Base-by-base conservation (phyloP, 805 yeast species). In the Wickerhamomyces kurtzmanii region DNA sequence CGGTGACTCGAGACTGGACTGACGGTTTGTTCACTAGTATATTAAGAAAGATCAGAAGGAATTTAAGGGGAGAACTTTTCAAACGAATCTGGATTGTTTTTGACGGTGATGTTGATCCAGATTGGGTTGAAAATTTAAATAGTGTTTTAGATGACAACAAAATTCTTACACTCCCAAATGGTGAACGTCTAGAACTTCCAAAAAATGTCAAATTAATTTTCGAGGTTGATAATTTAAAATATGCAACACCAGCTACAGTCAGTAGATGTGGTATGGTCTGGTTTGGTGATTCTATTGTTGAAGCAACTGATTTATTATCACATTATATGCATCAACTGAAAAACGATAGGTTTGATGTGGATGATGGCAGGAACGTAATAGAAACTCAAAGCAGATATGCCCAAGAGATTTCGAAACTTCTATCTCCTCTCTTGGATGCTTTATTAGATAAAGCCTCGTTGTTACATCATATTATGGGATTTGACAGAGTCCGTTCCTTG, bases 51-150 rank as follows among this genome's bases (percentile, higher is more conserved):
- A 64, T 79, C 1, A 47, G 47, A 16, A 67, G 63, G 4, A 75
- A 75, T 35, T 38, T 68, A 11, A 56, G 80, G 24, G 85, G 84
- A 1, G 87, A 80, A 35, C 39, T 47, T 7, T 37, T 55, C 3
- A 72, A 67, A 33, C 50, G 62, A 3, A 63, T 75, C 11, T 86
- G 94, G 91, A 65, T 89, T 33, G 65, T 87, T 0, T 81, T 89
- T 45, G 96, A 89, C 52, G 93, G 96, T 22, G 95, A 85, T 41
- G 70, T 89, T 20, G 96, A 89, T 46, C 96, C 97, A 0, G 75
- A 72, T 22, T 89, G 96, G 94, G 84, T 84, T 1, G 97, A 89
- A 43, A 79, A 80, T 31, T 57, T 89, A 38, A 89, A 89, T 55
- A 80, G 94, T 56, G 91, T 86, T 8, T 59, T 89, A 12, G 97